These are phyloP conservation scores for Taphrina populina DNA, from an alignment of 1,139 yeast species.

Conservation along the genomic window DNA sequence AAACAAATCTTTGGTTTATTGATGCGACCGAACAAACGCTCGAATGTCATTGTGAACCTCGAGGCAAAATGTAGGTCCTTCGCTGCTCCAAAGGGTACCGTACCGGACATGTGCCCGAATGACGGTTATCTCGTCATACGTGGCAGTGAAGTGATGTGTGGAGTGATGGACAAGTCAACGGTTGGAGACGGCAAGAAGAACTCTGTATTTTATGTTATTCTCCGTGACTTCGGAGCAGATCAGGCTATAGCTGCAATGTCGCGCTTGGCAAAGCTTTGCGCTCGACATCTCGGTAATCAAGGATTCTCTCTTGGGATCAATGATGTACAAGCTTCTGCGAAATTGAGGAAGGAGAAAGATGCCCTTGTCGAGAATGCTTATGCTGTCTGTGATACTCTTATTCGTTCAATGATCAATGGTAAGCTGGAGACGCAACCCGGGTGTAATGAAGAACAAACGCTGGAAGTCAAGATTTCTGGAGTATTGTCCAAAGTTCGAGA, in stretches of 20 bases:
- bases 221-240: conserved; percentile 91
- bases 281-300: conserved; percentile 86
- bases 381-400: conserved; percentile 85
- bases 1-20: conserved; percentile 88
- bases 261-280: conserved; percentile 97
- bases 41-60: conserved; percentile 80
- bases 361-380: conserved; percentile 88
- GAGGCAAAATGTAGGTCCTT: conserved; percentile 94
- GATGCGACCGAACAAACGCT: conserved; percentile 73
- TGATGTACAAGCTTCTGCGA: conserved; percentile 91
- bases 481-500: conserved; percentile 94
- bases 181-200: conserved; percentile 98
- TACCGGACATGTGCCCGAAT: conserved; percentile 95
- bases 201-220: conserved; percentile 89
- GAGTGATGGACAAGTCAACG: conserved; percentile 95
- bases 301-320: conserved; percentile 97
- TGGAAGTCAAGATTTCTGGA: conserved; percentile 97
- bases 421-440: conserved; percentile 98
- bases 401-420: conserved; percentile 74
- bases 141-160: conserved; percentile 84
- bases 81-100: conserved; percentile 64
- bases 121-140: conserved; percentile 91
- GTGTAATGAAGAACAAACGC: conserved; percentile 95
- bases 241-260: conserved; percentile 97
- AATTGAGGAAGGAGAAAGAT: conserved; percentile 76